These are phyloP conservation scores for Gossypium laxum DNA, from an alignment of 441 rosid species.

Conservation along the genomic window DNA sequence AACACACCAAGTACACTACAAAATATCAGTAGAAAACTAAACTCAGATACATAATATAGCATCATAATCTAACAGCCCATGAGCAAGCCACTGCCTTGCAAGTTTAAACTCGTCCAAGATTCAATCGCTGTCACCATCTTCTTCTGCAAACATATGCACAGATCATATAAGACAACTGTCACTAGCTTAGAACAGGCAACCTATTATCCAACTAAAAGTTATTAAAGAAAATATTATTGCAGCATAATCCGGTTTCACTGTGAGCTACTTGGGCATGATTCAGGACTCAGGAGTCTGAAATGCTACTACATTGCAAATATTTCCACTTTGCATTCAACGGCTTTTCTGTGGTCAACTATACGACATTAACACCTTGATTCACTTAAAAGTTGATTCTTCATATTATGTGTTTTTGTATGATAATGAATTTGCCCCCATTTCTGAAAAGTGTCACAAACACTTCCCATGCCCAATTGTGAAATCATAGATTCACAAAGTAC, in stretches of 20 bases:
- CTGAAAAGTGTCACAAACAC: not conserved
- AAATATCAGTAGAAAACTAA: not conserved
- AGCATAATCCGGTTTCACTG: not conserved
- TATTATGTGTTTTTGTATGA: not conserved
- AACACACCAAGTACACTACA: constrained; percentile 10
- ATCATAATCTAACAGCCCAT: constrained; percentile 8
- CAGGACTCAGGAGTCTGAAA: not conserved
- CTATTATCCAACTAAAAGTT: not conserved
- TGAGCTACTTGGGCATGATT: not conserved
- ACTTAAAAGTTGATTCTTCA: not conserved
- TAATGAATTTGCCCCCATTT: not conserved
- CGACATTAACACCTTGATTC: not conserved
- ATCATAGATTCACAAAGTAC: not conserved
- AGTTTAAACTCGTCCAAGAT: constrained; percentile 13
- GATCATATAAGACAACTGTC: not conserved
- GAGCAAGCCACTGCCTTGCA: constrained; percentile 11
- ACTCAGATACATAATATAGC: constrained; percentile 9
- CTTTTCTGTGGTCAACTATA: not conserved
- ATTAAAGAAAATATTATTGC: not conserved
- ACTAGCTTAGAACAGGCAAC: not conserved
- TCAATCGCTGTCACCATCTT: constrained; percentile 39
- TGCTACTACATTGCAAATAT: not conserved
- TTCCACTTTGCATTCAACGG: not conserved
- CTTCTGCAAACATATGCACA: constrained; percentile 26
- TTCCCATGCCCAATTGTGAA: not conserved